Evolutionary conservation across 2,329 filamentous ascomycete species (phyloP).

Genomic region (Trichoderma citrinoviride): DNA sequence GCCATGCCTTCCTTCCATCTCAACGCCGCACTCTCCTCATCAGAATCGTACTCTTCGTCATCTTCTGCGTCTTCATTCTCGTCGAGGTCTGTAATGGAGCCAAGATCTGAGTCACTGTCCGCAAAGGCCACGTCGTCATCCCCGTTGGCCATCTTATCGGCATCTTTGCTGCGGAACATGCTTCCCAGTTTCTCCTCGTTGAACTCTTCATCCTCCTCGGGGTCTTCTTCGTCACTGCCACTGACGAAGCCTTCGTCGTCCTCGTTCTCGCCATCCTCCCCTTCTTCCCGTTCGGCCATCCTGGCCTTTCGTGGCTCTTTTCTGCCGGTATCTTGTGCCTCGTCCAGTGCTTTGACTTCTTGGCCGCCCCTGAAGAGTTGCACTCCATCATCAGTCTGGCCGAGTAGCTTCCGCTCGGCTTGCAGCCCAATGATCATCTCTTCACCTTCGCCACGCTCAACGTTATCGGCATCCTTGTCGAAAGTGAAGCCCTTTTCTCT

Average conservation of each 20-base stretch:
- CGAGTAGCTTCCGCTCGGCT: conserved; percentile 74
- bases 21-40: conserved; percentile 69
- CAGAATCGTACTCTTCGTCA: conserved; percentile 53
- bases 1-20: conserved; percentile 88
- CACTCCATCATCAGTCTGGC: conserved; percentile 77
- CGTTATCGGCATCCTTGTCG: conserved; percentile 60
- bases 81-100: conserved; percentile 67
- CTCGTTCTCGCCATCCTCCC: conserved; percentile 57
- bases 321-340: conserved; percentile 56
- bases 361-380: conserved; percentile 80
- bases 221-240: conserved; percentile 51
- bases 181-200: conserved; percentile 59
- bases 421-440: conserved; percentile 91
- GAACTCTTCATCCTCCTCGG: conserved; percentile 56
- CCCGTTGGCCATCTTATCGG: conserved; percentile 47
- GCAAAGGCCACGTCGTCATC: conserved; percentile 83
- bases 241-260: conserved; percentile 56
- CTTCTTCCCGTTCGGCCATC: conserved; percentile 58
- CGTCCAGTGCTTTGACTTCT: conserved; percentile 57
- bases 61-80: conserved; percentile 45
- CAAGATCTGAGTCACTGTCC: conserved; percentile 94
- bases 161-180: conserved; percentile 52
- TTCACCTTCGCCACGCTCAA: conserved; percentile 86
- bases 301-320: conserved; percentile 58
- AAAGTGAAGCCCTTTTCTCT: conserved; percentile 74